phyloP scores from a whole-genome alignment of 1,139 yeast genomes.

The Kluyveromyces sp. region DNA sequence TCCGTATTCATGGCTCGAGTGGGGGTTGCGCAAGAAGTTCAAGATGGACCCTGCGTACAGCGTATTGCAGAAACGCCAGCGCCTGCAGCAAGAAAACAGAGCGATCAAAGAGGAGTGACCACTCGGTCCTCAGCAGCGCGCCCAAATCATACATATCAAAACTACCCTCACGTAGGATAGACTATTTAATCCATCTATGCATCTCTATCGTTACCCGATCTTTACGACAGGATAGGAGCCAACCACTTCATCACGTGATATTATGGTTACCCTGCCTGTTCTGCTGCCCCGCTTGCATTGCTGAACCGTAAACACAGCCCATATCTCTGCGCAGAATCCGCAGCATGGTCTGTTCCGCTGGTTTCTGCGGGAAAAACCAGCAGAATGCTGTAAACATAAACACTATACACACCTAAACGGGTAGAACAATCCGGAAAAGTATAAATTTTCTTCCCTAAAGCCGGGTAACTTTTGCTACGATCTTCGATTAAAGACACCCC shows the following conservation, averaged over 20 bases:
- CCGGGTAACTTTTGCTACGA: neutral
- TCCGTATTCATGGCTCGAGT: conserved; percentile 48
- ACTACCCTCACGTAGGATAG: neutral
- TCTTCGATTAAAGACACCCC: neutral
- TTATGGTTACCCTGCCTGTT: neutral
- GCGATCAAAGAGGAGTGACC: conserved; percentile 3
- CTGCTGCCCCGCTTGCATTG: too few relatives aligned
- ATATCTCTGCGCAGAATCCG: neutral
- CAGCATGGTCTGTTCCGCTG: neutral
- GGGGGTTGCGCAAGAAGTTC: conserved; percentile 42
- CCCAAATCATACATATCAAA: neutral
- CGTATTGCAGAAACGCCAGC: conserved; percentile 19
- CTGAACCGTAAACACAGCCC: neutral
- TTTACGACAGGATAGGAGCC: too few relatives aligned
- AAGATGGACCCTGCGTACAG: conserved; percentile 36
- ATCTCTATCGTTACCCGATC: neutral
- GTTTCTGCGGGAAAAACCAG: neutral
- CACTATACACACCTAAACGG: neutral
- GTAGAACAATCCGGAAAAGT: neutral
- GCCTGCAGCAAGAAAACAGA: conserved; percentile 4
- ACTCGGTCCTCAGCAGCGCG: neutral
- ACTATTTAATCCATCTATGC: neutral
- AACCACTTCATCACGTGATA: neutral
- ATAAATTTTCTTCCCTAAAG: neutral
- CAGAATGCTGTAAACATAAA: neutral